Percentiles rank a stretch among this genome's conserved stretches.
These are phyloP conservation scores for Cladosporium sp. DNA, from an alignment of 2,329 filamentous ascomycete genomes.

Conservation along the genomic window DNA sequence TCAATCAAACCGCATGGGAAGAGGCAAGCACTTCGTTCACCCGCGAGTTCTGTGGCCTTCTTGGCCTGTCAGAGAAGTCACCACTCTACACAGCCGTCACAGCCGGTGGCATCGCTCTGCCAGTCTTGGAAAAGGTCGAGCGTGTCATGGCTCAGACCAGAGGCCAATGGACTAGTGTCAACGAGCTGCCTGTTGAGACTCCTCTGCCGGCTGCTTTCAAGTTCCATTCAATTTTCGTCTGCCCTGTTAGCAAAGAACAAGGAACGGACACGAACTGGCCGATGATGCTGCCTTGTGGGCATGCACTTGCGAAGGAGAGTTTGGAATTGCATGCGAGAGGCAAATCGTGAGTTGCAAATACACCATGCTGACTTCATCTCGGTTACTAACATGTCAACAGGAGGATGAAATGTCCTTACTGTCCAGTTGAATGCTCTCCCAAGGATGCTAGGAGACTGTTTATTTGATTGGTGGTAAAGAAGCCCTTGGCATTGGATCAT, in stretches of 20 bases:
- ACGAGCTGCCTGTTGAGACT: conserved; percentile 77
- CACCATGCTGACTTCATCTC: neutral
- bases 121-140: conserved; percentile 82
- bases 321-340: conserved; percentile 76
- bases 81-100: conserved; percentile 91
- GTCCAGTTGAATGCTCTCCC: conserved; percentile 74
- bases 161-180: conserved; percentile 89
- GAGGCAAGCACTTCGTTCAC: conserved; percentile 78
- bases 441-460: conserved; percentile 70
- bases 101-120: conserved; percentile 86
- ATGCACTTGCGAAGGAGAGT: conserved; percentile 85
- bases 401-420: conserved; percentile 94
- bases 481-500: neutral
- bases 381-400: conserved; percentile 2
- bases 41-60: conserved; percentile 62
- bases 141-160: conserved; percentile 82
- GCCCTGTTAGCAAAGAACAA: conserved; percentile 94
- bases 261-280: conserved; percentile 89
- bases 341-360: conserved; percentile 24
- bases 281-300: conserved; percentile 94
- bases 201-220: conserved; percentile 60
- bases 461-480: conserved; percentile 20
- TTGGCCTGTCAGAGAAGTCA: conserved; percentile 85
- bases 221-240: conserved; percentile 97
- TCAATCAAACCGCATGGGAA: conserved; percentile 70